Base-by-base conservation (phyloP, 768 basidiomycete species). In the Antrodiella citrinella region DNA sequence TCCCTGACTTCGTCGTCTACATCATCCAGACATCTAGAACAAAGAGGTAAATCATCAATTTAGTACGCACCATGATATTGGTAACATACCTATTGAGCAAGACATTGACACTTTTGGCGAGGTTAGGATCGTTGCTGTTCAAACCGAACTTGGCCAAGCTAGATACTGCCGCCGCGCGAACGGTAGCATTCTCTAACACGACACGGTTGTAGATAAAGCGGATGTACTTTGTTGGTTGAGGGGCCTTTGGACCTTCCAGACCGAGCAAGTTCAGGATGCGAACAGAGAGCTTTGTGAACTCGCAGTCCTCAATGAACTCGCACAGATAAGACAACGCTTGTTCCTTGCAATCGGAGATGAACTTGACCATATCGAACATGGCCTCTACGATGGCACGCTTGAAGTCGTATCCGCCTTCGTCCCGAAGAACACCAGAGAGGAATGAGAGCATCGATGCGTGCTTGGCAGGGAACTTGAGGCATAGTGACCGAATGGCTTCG, bases 301-400 rank as follows among this genome's bases (percentile, higher is more conserved):
- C 96, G 77, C 96, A 99, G 65, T 99, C 96, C 69, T 99, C 96
- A 65, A 99, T 99, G 65, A 99, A 99, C 66, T 99, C 96, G 74
- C 96, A 99, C 19, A 99, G 79, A 62, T 99, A 92, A 18, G 95
- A 95, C 42, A 99, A 78, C 1, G 96, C 96, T 61, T 96, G 89
- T 65, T 99, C 96, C 71, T 96, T 95, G 71, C 86, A 90, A 47
- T 97, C 95, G 42, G 74, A 72, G 60, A 99, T 97, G 70, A 81
- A 98, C 64, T 95, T 97, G 77, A 99, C 91, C 96, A 99, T 99
- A 68, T 99, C 96, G 65, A 99, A 98, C 64, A 99, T 98, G 18
- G 96, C 95, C 69, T 98, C 96, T 26, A 99, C 96, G 44, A 98
- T 91, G 4, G 96, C 91, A 43, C 94, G 91, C 71, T 99, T 99